Base-by-base conservation (phyloP, 495 filamentous ascomycete species). In the Parathielavia hyrcaniae region DNA sequence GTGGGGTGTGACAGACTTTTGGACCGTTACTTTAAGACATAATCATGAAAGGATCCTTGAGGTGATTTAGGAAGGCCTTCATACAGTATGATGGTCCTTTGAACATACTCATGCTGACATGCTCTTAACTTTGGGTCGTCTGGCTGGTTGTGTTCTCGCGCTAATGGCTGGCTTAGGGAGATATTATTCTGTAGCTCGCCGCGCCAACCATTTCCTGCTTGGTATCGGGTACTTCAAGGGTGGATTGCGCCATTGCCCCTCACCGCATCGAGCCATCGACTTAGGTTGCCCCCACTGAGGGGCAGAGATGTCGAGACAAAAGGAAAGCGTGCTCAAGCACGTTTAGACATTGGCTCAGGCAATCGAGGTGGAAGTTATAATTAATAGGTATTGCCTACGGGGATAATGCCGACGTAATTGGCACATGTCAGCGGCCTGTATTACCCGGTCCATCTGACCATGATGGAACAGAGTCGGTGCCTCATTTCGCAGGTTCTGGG, bases 221-320 rank as follows among this genome's bases (percentile, higher is more conserved):
- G 41, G 67, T 70, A 70, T 57, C 50, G 11, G 8, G 44, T 63
- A 67, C 66, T 40, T 60, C 32, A 59, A 57, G 46, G 55, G 55
- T 51, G 63, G 61, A 70, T 70, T 70, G 68, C 68, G 66, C 66
- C 60, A 70, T 70, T 51, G 57, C 65, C 67, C 57, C 51, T 62
- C 65, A 58, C 59, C 57, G 51, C 58, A 44, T 36, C 64, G 55
- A 49, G 53, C 63, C 52, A 64, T 66, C 41, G 50, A 40, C 8
- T n/a, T n/a, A n/a, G n/a, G 19, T 16, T n/a, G 59, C 61, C 52
- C n/a, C 62, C 64, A 62, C 65, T 57, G 63, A 53, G 64, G 59
- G 61, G 64, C 64, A 57, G 43, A 13, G 26, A 23, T 19, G 30
- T 6, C 26, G 34, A 20, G 22, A 50, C 50, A 41, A 49, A 30